Evolutionary conservation across 176 grass and related monocot genomes (phyloP), one percentile per base, ranked within the genome.

Genomic region (Oryza nivara): DNA sequence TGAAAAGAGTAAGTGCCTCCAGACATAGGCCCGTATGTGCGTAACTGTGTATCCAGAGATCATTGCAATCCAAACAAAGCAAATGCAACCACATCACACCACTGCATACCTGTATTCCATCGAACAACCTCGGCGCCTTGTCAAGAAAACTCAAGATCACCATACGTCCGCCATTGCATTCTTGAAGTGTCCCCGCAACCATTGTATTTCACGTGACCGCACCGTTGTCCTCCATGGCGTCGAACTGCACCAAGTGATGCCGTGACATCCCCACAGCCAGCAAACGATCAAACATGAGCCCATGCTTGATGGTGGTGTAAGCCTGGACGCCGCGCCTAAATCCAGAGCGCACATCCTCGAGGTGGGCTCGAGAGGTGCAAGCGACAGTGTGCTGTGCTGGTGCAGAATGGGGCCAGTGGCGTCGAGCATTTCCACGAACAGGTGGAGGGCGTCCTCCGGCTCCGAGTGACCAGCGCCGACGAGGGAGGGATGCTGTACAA

Each of bases 371-470:
- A 97, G 69, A 20, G 67, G 67, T 75, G 35, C 86, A 92, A 28
- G 94, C 76, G 6, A 89, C 78, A 7, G 90, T 91, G 47, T 44
- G 43, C 41, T 92, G 89, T 38, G 36, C 36, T 85, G 80, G 56
- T 94, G 89, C 7, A 89, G 88, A 66, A 22, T 74, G 32, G 63
- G 70, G 8, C 32, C 56, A 9, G 65, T 12, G 1, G 0, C 54
- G 22, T 22, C 82, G 82, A 92, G 90, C 89, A 92, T 94, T 89
- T 81, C 78, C 46, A 90, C 78, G 75, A 94, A 94, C 87, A 92
- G 9, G 46, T 70, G 30, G 65, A 92, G 74, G 46, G 90, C 85
- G n/a, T 86, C 85, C 34, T 72, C 77, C 3, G 41, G 41, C 32
- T 72, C 77, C 3, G 41, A 7, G 41, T 43, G 41, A 9, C 41